phyloP scores from a whole-genome alignment of 1,284 basidiomycete genomes.

The Pseudozyma sp. region DNA sequence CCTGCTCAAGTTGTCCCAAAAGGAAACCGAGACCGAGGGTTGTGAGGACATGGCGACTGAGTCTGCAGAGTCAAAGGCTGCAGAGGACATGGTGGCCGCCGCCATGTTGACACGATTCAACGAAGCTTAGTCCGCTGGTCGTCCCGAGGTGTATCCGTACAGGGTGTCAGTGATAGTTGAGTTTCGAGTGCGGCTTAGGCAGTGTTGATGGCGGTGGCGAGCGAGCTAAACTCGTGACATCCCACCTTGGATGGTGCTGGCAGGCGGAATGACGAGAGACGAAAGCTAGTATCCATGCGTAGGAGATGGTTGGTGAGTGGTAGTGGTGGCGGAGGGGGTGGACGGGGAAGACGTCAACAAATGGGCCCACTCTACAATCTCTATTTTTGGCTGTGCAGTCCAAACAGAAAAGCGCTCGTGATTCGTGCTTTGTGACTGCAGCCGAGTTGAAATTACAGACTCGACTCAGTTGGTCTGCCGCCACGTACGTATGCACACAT shows the following conservation, averaged over 20 bases:
- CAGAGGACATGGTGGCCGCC: neutral
- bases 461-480: neutral
- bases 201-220: neutral
- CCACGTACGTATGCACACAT: neutral
- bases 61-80: neutral
- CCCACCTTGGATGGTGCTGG: conserved; percentile 7
- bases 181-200: no score
- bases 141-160: no score
- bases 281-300: conserved; percentile 9
- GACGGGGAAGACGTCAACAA: no score
- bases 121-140: no score
- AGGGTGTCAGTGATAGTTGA: no score
- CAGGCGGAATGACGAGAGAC: neutral
- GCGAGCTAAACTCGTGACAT: conserved; percentile 12
- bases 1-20: conserved; percentile 30
- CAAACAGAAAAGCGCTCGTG: no score
- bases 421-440: no score
- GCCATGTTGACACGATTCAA: no score
- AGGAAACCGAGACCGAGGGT: conserved; percentile 9
- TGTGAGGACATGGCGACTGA: conserved; percentile 14
- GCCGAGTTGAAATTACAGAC: no score
- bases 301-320: neutral
- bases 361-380: no score
- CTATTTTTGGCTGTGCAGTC: no score
- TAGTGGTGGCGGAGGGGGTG: neutral